Percentiles rank a stretch among this genome's conserved stretches.
phyloP scores from a whole-genome alignment of 108 stramenopile species.

The Nitzschia putrida region DNA sequence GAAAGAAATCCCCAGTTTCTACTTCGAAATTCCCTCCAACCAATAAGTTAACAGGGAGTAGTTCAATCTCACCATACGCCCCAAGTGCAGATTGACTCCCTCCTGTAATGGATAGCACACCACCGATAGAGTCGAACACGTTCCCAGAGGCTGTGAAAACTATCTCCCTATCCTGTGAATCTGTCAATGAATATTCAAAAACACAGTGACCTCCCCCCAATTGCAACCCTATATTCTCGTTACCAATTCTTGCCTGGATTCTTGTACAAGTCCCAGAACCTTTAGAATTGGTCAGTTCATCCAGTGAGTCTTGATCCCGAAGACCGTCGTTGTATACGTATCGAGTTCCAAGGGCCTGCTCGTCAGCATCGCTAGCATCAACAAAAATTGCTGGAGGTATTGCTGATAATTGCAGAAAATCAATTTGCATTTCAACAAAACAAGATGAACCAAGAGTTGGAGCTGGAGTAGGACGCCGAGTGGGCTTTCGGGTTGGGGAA shows the following conservation, averaged over 20 bases:
- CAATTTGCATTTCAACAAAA: neutral
- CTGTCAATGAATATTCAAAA: constrained; percentile 11
- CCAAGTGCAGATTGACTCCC: constrained; percentile 10
- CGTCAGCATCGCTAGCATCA: constrained; percentile 10
- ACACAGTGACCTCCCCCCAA: constrained; percentile 16
- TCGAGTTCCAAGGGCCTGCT: constrained; percentile 23
- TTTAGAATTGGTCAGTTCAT: constrained; percentile 14
- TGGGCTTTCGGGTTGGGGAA: neutral
- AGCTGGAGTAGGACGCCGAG: neutral
- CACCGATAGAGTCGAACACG: constrained; percentile 19
- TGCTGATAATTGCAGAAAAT: constrained; percentile 27
- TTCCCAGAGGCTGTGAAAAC: constrained; percentile 19
- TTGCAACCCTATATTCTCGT: constrained; percentile 16
- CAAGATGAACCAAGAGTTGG: neutral
- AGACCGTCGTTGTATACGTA: constrained; percentile 35
- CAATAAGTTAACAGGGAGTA: constrained; percentile 12
- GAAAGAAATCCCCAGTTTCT: constrained; percentile 25
- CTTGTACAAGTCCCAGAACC: constrained; percentile 21
- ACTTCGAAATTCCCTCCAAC: constrained; percentile 11
- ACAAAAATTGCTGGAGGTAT: constrained; percentile 26
- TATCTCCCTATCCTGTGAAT: constrained; percentile 16
- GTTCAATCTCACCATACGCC: constrained; percentile 21
- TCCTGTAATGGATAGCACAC: constrained; percentile 20
- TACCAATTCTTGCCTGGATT: constrained; percentile 20
- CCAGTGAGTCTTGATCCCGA: constrained; percentile 11